phyloP scores from a whole-genome alignment of 164 flowering plant species.

The Houttuynia cordata region DNA sequence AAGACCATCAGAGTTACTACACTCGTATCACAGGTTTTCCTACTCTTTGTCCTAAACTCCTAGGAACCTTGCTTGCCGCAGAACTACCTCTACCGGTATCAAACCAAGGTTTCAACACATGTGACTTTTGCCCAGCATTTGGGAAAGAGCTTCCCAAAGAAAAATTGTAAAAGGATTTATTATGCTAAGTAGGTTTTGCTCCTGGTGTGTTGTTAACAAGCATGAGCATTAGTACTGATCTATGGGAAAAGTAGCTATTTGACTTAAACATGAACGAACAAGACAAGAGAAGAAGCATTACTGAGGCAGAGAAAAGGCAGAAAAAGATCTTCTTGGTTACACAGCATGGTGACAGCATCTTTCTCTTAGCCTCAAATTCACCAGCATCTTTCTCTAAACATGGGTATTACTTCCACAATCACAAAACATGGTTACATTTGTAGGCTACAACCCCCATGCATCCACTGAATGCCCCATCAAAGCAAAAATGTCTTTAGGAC shows the following conservation, averaged over 20 bases:
- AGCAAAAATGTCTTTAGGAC: no score
- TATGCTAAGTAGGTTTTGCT: slow-evolving; percentile 14
- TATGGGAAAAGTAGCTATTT: slow-evolving; percentile 16
- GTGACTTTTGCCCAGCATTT: slow-evolving; percentile 4
- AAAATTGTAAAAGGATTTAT: slow-evolving; percentile 6
- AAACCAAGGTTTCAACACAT: not conserved
- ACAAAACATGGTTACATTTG: not conserved
- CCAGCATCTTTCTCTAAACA: not conserved
- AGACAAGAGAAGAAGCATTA: slow-evolving; percentile 42
- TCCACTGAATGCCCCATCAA: no score
- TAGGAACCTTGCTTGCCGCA: slow-evolving; percentile 3
- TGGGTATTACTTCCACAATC: not conserved
- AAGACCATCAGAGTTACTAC: slow-evolving; percentile 40
- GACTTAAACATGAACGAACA: slow-evolving; percentile 37
- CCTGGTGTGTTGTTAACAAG: slow-evolving; percentile 31
- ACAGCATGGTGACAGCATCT: slow-evolving; percentile 28
- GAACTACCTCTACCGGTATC: slow-evolving; percentile 6
- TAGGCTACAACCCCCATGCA: no score
- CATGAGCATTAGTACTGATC: slow-evolving; percentile 18
- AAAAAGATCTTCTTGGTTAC: slow-evolving; percentile 24
- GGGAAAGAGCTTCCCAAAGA: slow-evolving; percentile 9
- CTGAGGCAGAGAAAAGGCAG: slow-evolving; percentile 29
- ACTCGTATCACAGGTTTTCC: slow-evolving; percentile 21
- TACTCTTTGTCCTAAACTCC: slow-evolving; percentile 8
- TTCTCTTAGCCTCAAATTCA: slow-evolving; percentile 35